Evolutionary conservation across 2,329 filamentous ascomycete species (phyloP), one percentile per base, ranked within the genome.

Genomic region (Chaetomiaceae sp.): DNA sequence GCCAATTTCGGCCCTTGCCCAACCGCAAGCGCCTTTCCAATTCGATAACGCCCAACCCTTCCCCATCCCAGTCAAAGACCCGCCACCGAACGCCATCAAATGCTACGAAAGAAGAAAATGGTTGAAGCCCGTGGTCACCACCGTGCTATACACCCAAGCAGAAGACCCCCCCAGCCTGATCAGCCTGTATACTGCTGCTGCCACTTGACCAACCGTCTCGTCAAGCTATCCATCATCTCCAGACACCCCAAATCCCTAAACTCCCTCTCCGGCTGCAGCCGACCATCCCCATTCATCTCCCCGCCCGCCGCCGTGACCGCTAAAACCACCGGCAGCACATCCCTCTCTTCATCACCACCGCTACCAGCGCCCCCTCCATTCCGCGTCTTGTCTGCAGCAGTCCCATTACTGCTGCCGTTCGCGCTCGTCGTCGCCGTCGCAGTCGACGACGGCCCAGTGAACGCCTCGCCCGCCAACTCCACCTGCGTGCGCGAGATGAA

Each of bases 201-300:
- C 88, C 88, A 95, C 59, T 86, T 84, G 55, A 91, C 78, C 58
- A 95, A 75, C 62, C 89, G 82, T 51, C 85, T 76, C 51, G 85
- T 90, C 62, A 95, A 67, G 56, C 81, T 76, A 63, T 94, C 88
- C 87, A 94, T 94, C 87, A 95, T 94, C 66, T 94, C 87, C 53
- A 87, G 73, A 56, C 84, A 89, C 47, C 73, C 86, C 53, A 95
- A 70, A 8, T 84, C 78, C 56, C 83, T 86, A 64, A 95, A 95
- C 1, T 83, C 76, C 57, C 70, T 75, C 6, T 48, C 53, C 33
- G 12, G n/a, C n/a, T n/a, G n/a, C n/a, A n/a, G 52, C 27, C 19
- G 44, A 15, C 22, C 48, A 39, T 57, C 60, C 63, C 48, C 69
- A 29, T 15, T 11, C 15, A n/a, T n/a, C n/a, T n/a, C n/a, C n/a